These are phyloP conservation scores for Orbilia ellipsospora DNA, from an alignment of 2,329 filamentous ascomycete genomes.

Conservation along the genomic window DNA sequence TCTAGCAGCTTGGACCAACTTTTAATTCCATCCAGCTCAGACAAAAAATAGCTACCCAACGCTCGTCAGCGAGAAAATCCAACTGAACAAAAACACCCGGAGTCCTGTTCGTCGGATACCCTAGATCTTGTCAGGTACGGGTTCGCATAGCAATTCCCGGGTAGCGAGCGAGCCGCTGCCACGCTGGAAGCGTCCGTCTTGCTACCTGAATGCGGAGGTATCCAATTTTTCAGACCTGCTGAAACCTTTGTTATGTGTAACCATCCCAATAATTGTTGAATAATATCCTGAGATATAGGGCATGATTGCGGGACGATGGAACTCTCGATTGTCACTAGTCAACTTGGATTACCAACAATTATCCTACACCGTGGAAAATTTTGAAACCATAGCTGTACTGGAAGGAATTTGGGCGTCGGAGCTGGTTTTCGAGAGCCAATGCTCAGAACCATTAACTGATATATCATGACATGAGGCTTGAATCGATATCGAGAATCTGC, in stretches of 20 bases:
- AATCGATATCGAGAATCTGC: slow-evolving; percentile 5
- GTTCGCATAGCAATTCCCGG: slow-evolving; percentile 3
- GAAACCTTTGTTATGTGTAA: slow-evolving; percentile 9
- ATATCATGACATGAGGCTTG: too few species aligned
- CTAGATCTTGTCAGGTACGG: slow-evolving; percentile 33
- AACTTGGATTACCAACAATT: too few species aligned
- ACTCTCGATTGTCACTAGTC: too few species aligned
- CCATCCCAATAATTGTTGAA: slow-evolving; percentile 8
- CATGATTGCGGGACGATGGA: too few species aligned
- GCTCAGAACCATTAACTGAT: too few species aligned
- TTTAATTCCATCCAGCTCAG: slow-evolving; percentile 13
- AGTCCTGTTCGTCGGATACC: slow-evolving; percentile 27
- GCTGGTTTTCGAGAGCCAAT: too few species aligned
- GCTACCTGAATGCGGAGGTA: slow-evolving; percentile 28
- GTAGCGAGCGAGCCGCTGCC: slow-evolving; percentile 27
- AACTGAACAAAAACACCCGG: slow-evolving; percentile 15
- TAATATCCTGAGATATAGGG: background rate
- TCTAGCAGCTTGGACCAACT: slow-evolving; percentile 26
- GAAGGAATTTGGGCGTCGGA: too few species aligned
- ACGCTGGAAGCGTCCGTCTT: slow-evolving; percentile 3
- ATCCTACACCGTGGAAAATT: too few species aligned
- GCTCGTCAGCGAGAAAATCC: background rate
- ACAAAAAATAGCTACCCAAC: background rate
- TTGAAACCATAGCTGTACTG: too few species aligned
- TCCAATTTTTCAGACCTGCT: slow-evolving; percentile 8